Conservation (phyloP, 768 basidiomycete genomes). For the Podaxis rugospora region DNA sequence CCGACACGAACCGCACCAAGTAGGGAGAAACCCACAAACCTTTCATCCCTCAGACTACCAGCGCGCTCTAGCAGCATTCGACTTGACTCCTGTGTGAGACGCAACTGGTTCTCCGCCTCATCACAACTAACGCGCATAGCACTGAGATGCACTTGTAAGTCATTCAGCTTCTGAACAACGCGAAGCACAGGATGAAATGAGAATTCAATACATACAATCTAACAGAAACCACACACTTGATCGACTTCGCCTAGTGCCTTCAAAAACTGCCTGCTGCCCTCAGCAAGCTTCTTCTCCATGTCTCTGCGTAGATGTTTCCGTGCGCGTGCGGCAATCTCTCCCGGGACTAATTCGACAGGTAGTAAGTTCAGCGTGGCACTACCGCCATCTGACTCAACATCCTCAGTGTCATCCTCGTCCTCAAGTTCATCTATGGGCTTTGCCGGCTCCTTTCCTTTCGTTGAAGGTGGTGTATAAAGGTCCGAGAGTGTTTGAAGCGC, state of each 20-base stretch:
- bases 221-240: slow-evolving; percentile 53
- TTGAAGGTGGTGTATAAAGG: slow-evolving; percentile 47
- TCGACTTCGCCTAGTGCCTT: slow-evolving; percentile 88
- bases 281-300: slow-evolving; percentile 77
- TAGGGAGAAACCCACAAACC: slow-evolving; percentile 36
- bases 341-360: slow-evolving; percentile 33
- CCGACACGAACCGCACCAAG: background rate
- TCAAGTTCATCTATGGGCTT: slow-evolving; percentile 21
- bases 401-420: slow-evolving; percentile 31
- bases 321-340: slow-evolving; percentile 68
- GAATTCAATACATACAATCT: slow-evolving; percentile 3
- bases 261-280: slow-evolving; percentile 80
- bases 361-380: slow-evolving; percentile 8
- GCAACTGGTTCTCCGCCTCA: slow-evolving; percentile 74
- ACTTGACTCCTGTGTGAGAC: slow-evolving; percentile 72
- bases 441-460: slow-evolving; percentile 29
- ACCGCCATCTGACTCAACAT: background rate
- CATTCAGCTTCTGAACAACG: slow-evolving; percentile 68
- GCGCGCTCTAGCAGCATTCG: slow-evolving; percentile 79
- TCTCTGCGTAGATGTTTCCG: slow-evolving; percentile 41
- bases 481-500: slow-evolving; percentile 81
- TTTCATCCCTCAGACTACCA: slow-evolving; percentile 66
- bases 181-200: background rate
- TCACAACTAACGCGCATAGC: slow-evolving; percentile 84
- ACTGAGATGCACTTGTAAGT: slow-evolving; percentile 69